A percentile compares a stretch with the other conserved stretches of the same genome.
These are phyloP conservation scores for Talaromyces stipitatus DNA, from an alignment of 495 filamentous ascomycete genomes.

Conservation along the genomic window DNA sequence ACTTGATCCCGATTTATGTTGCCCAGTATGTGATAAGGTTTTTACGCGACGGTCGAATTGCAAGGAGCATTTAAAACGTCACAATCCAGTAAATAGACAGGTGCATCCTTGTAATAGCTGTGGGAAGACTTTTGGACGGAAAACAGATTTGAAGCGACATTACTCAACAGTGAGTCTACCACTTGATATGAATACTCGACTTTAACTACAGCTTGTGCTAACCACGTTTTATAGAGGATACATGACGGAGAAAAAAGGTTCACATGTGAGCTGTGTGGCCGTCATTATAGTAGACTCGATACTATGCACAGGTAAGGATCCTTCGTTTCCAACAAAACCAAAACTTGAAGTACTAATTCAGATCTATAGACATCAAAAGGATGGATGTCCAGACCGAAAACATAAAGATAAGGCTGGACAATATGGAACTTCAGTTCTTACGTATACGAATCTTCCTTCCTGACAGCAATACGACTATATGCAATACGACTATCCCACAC, in stretches of 20 bases:
- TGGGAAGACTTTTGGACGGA: conserved; percentile 41
- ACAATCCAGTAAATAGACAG: conserved; percentile 68
- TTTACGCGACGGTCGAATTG: conserved; percentile 90
- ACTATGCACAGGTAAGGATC: conserved; percentile 64
- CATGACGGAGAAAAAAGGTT: conserved; percentile 69
- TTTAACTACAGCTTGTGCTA: not conserved
- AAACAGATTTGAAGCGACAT: conserved; percentile 79
- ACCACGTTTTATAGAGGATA: conserved; percentile 33
- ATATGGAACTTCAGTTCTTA: not conserved
- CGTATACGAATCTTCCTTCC: not conserved
- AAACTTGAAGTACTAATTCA: not conserved
- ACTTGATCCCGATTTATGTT: conserved; percentile 50
- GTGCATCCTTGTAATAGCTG: conserved; percentile 63
- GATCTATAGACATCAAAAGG: conserved; percentile 1
- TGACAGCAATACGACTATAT: not conserved
- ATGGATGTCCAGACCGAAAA: not conserved
- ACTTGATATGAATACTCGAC: not conserved
- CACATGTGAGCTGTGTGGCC: conserved; percentile 63
- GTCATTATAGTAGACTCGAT: conserved; percentile 73
- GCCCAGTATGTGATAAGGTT: conserved; percentile 66
- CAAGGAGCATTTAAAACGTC: conserved; percentile 82
- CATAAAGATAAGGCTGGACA: not conserved
- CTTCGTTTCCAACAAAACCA: not conserved
- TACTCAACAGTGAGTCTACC: conserved; percentile 58
- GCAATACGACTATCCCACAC: not conserved